Conservation (phyloP, 208 protist genomes). For the Leishmania tropica region DNA sequence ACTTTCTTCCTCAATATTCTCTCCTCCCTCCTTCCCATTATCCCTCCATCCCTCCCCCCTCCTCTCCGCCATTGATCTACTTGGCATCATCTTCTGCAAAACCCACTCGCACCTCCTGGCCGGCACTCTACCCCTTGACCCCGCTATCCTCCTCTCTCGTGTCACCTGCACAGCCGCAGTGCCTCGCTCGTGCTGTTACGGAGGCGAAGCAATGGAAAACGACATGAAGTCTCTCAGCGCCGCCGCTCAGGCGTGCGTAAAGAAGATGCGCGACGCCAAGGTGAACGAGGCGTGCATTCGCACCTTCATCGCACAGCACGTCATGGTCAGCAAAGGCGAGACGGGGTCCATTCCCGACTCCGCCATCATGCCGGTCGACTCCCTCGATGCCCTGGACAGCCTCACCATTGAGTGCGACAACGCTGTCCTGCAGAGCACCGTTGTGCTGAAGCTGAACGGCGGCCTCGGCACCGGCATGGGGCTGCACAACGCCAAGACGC, state of each 20-base stretch:
- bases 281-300: slow-evolving; percentile 68
- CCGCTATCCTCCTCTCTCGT: neutral
- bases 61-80: neutral
- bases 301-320: slow-evolving; percentile 67
- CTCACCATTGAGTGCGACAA: slow-evolving; percentile 30
- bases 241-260: slow-evolving; percentile 54
- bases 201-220: slow-evolving; percentile 12
- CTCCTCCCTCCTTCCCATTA: neutral
- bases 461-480: slow-evolving; percentile 95
- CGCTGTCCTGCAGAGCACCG: slow-evolving; percentile 77
- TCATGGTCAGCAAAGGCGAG: slow-evolving; percentile 42
- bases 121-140: neutral
- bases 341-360: slow-evolving; percentile 64
- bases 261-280: slow-evolving; percentile 67
- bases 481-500: slow-evolving; percentile 81
- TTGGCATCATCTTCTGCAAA: neutral
- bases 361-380: slow-evolving; percentile 45
- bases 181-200: neutral
- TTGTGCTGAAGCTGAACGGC: slow-evolving; percentile 98
- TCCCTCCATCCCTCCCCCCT: neutral
- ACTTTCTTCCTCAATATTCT: neutral
- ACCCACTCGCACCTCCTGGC: neutral
- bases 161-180: neutral
- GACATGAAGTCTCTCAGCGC: slow-evolving; percentile 37
- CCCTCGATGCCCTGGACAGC: slow-evolving; percentile 43